A percentile compares a stretch with the other conserved stretches of the same genome.
phyloP scores from a whole-genome alignment of 1,284 basidiomycete genomes.

The Kalmanozyma brasiliensis region DNA sequence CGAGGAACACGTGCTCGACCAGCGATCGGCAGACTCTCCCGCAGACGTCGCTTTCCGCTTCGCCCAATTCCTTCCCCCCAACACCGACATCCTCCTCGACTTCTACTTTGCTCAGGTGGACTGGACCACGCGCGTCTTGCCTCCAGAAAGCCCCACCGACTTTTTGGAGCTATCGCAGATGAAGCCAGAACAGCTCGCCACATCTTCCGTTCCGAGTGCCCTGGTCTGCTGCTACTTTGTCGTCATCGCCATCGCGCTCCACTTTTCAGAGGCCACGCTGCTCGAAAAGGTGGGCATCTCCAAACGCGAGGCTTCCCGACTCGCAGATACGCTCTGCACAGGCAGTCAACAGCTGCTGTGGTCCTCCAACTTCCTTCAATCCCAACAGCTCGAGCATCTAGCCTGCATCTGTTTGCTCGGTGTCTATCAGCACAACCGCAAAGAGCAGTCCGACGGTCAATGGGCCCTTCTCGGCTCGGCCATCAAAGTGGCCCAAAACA shows the following conservation, averaged over 20 bases:
- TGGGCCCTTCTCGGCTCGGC: constrained; percentile 61
- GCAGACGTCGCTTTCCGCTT: constrained; percentile 49
- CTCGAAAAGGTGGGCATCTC: constrained; percentile 44
- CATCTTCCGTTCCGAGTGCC: constrained; percentile 51
- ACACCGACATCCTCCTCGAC: constrained; percentile 40
- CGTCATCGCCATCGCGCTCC: constrained; percentile 60
- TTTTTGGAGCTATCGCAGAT: constrained; percentile 41
- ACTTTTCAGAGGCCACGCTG: constrained; percentile 45
- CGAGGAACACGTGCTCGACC: constrained; percentile 40
- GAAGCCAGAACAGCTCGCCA: constrained; percentile 45
- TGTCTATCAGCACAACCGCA: constrained; percentile 64
- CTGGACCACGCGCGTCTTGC: constrained; percentile 56
- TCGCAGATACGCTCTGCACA: constrained; percentile 55
- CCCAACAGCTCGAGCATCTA: constrained; percentile 61
- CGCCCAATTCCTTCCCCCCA: constrained; percentile 34
- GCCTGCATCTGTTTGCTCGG: constrained; percentile 61
- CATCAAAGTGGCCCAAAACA: constrained; percentile 55
- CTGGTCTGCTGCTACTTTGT: constrained; percentile 59
- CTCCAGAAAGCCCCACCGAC: constrained; percentile 20
- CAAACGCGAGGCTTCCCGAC: constrained; percentile 33
- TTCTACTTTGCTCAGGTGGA: constrained; percentile 62
- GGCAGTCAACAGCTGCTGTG: constrained; percentile 59
- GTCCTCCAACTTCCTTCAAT: constrained; percentile 59
- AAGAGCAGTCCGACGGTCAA: constrained; percentile 60
- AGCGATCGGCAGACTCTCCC: constrained; percentile 42